Percentiles rank a stretch among this genome's conserved stretches.
Evolutionary conservation across 306 rosid genomes (phyloP).

Genomic region (Corylus americana): DNA sequence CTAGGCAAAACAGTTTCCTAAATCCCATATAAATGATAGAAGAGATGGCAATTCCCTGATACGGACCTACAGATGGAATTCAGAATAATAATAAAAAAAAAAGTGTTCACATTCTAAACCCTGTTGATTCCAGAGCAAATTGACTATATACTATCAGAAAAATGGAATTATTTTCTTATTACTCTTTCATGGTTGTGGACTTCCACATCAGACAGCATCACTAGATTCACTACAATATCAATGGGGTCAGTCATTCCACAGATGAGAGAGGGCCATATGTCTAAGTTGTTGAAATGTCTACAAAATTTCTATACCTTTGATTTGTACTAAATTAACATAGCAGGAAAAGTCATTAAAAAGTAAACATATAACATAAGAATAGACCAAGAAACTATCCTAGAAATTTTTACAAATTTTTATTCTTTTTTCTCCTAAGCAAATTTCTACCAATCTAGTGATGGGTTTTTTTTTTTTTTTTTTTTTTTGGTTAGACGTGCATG

Average conservation of each 20-base stretch:
- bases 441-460: background rate
- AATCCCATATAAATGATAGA: background rate
- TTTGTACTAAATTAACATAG: background rate
- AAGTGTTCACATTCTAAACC: background rate
- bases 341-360: background rate
- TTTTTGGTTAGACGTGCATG: background rate
- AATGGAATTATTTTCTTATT: background rate
- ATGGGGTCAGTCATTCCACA: background rate
- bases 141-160: background rate
- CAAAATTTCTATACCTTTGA: background rate
- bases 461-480: background rate
- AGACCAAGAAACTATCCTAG: background rate
- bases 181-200: background rate
- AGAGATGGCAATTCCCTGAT: background rate
- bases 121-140: background rate
- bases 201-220: background rate
- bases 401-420: too few species aligned
- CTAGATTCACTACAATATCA: background rate
- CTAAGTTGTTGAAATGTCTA: background rate
- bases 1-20: background rate
- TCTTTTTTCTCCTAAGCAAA: background rate
- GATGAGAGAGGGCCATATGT: background rate
- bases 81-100: background rate
- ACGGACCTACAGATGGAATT: background rate
- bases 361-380: background rate